Evolutionary conservation across 495 filamentous ascomycete species (phyloP).

Genomic region (Aspergillus biplanus): DNA sequence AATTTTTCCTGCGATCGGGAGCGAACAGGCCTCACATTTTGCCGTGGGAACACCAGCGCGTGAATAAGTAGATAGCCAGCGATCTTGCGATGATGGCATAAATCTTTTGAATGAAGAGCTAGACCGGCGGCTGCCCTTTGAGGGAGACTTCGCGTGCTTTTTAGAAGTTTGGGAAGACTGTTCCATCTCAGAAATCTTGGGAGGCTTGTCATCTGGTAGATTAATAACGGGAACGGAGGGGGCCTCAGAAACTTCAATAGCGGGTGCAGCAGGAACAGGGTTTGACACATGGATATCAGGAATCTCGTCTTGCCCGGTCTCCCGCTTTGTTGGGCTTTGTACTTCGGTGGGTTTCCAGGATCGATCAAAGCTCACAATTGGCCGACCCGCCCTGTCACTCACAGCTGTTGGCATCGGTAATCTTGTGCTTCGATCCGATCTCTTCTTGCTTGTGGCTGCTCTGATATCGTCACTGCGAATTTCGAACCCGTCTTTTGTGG

Average conservation of each 20-base stretch:
- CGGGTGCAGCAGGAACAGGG: constrained; percentile 47
- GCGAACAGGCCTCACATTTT: constrained; percentile 79
- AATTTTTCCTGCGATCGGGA: constrained; percentile 86
- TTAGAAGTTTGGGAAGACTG: constrained; percentile 15
- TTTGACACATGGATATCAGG: constrained; percentile 34
- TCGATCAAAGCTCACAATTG: constrained; percentile 90
- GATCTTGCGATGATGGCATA: constrained; percentile 31
- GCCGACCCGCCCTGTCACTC: constrained; percentile 79
- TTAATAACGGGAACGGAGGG: constrained; percentile 65
- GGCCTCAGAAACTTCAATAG: constrained; percentile 57
- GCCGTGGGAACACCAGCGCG: constrained; percentile 69
- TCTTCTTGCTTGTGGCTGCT: constrained; percentile 85
- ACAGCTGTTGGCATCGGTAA: constrained; percentile 84
- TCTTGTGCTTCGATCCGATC: constrained; percentile 82
- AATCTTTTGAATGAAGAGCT: constrained; percentile 29
- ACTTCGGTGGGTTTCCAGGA: constrained; percentile 69
- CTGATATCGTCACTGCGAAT: constrained; percentile 84
- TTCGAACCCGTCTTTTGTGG: constrained; percentile 74
- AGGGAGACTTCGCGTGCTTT: constrained; percentile 28
- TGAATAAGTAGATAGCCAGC: constrained; percentile 45
- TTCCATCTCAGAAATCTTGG: constrained; percentile 44
- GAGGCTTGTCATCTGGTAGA: constrained; percentile 55
- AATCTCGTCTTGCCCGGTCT: constrained; percentile 20
- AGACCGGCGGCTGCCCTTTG: constrained; percentile 23
- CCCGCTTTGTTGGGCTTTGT: constrained; percentile 24